A percentile compares a stretch with the other conserved stretches of the same genome.
Conservation (phyloP, 495 filamentous ascomycete species). For the Aspergillus olivimuriae region DNA sequence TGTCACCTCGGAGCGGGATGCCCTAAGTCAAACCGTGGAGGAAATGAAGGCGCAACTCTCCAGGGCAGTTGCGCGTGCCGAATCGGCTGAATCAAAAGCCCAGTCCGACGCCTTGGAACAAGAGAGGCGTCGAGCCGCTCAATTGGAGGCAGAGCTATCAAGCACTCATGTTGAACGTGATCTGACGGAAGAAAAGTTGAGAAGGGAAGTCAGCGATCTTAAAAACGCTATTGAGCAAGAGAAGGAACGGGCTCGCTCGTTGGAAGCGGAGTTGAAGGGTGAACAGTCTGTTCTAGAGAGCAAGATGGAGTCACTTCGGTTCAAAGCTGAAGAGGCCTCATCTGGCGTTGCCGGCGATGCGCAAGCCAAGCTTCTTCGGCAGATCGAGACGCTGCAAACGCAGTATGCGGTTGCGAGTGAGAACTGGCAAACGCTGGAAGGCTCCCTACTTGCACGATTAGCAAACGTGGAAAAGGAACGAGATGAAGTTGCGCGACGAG, state of each 20-base stretch:
- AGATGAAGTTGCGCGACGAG: slow-evolving; percentile 76
- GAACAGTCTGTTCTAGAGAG: slow-evolving; percentile 80
- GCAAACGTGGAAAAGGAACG: slow-evolving; percentile 78
- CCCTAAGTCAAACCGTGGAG: slow-evolving; percentile 57
- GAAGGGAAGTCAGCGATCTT: slow-evolving; percentile 60
- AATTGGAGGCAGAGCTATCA: slow-evolving; percentile 69
- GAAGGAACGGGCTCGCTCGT: slow-evolving; percentile 59
- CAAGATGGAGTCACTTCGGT: slow-evolving; percentile 81
- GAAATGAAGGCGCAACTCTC: slow-evolving; percentile 66
- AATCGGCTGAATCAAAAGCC: slow-evolving; percentile 59
- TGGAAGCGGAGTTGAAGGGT: slow-evolving; percentile 73
- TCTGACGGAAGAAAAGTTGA: slow-evolving; percentile 60
- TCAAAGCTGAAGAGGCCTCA: slow-evolving; percentile 82
- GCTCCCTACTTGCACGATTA: slow-evolving; percentile 68
- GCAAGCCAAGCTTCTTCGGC: slow-evolving; percentile 83
- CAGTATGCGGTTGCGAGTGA: slow-evolving; percentile 92
- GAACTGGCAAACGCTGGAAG: slow-evolving; percentile 96
- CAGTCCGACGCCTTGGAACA: slow-evolving; percentile 63
- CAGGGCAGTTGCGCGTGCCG: slow-evolving; percentile 59
- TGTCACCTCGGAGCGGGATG: slow-evolving; percentile 58
- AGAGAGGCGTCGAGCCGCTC: slow-evolving; percentile 56
- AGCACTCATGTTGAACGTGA: slow-evolving; percentile 71
- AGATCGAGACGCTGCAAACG: slow-evolving; percentile 91
- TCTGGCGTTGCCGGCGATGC: slow-evolving; percentile 75
- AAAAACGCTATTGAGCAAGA: slow-evolving; percentile 69